Evolutionary conservation across 2,329 filamentous ascomycete genomes (phyloP), one percentile per base, ranked within the genome.

Genomic region (Atkinsonella hypoxylon): DNA sequence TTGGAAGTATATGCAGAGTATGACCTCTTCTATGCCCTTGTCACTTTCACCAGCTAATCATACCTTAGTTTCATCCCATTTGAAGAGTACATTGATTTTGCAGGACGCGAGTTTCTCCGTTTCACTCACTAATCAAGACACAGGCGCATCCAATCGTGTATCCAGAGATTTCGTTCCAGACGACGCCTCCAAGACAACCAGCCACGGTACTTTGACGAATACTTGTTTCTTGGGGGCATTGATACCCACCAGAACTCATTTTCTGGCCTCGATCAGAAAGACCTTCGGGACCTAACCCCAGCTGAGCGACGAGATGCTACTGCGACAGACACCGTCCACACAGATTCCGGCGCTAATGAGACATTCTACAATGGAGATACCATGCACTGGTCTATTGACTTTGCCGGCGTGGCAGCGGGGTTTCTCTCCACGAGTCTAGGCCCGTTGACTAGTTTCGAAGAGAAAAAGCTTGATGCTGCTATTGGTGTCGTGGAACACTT

Each of bases 181-280:
- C 85, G 90, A 32, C 89, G 87, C 56, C 77, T 95, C 52, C 78
- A 85, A 52, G 65, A 72, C 12, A 72, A 79, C 4, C 81, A 81
- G 22, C 65, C 72, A 4, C 71, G 76, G 17, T 70, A 89, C 34
- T 93, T 98, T 67, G 76, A 79, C 60, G 87, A 86, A 56, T 95
- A 93, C 61, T 78, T 97, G 51, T 76, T 79, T 36, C 84, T 91
- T 43, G 93, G 93, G 2, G 91, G 93, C 4, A 77, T 98, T 40
- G 82, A 89, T 42, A 70, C 76, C 8, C 64, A 60, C 12, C 66
- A 64, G 12, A 70, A 71, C 32, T 68, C 73, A 56, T 94, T 90
- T 59, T 78, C 69, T 26, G 76, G 84, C 1, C 68, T 83, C 8
- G 74, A 77, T 38, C 69, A 73, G 47, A 75, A 79, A n/a, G 79